phyloP scores from a whole-genome alignment of 352 stramenopile species.

The Paralagenidium karlingii region DNA sequence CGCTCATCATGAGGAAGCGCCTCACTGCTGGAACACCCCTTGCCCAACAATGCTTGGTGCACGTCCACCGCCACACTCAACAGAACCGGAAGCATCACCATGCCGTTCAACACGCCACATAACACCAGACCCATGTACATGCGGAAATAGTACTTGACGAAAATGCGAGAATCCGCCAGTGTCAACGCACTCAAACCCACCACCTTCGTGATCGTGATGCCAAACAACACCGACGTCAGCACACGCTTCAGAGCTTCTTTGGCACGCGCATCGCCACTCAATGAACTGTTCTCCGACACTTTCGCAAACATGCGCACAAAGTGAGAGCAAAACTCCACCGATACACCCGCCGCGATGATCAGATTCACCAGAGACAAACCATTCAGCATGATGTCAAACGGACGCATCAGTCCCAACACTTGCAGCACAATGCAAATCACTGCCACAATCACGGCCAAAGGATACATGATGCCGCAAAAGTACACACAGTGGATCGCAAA shows the following conservation, averaged over 20 bases:
- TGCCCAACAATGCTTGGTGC: slow-evolving; percentile 16
- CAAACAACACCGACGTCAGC: slow-evolving; percentile 21
- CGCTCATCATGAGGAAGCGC: too few species aligned
- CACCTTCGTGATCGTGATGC: slow-evolving; percentile 22
- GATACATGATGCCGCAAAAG: slow-evolving; percentile 29
- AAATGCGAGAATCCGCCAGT: slow-evolving; percentile 17
- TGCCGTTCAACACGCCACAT: slow-evolving; percentile 12
- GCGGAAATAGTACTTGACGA: slow-evolving; percentile 30
- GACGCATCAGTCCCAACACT: slow-evolving; percentile 41
- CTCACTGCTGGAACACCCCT: too few species aligned
- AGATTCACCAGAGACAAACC: slow-evolving; percentile 11
- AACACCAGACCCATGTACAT: slow-evolving; percentile 23
- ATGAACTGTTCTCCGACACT: background rate
- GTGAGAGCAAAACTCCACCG: slow-evolving; percentile 12
- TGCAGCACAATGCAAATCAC: slow-evolving; percentile 37
- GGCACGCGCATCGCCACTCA: slow-evolving; percentile 10
- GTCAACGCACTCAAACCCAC: slow-evolving; percentile 22
- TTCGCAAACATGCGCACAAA: slow-evolving; percentile 7
- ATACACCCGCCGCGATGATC: slow-evolving; percentile 9
- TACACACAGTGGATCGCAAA: slow-evolving; percentile 38
- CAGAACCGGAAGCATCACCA: slow-evolving; percentile 19
- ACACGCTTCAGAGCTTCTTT: slow-evolving; percentile 24
- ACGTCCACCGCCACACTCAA: slow-evolving; percentile 31
- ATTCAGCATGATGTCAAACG: slow-evolving; percentile 34
- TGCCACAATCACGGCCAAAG: slow-evolving; percentile 25